Evolutionary conservation across 805 yeast species (phyloP).

Genomic region (Ogataea kodamae): DNA sequence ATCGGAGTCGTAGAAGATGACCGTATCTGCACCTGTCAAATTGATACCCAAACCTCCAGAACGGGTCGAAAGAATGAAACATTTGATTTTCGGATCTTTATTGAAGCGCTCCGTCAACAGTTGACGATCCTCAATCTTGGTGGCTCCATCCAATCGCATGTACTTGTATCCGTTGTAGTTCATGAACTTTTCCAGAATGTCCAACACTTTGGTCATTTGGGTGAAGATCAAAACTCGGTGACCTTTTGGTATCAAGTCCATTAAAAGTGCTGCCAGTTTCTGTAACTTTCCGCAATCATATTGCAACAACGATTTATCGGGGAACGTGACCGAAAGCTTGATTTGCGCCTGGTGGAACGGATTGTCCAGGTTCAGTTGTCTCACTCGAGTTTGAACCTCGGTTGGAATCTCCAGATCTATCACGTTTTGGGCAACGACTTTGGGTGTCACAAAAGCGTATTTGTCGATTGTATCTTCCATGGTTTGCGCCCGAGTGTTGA

Average conservation of each 20-base stretch:
- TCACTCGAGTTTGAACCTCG: constrained; percentile 29
- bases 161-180: constrained; percentile 93
- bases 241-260: constrained; percentile 76
- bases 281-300: constrained; percentile 98
- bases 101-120: constrained; percentile 90
- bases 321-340: constrained; percentile 88
- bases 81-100: constrained; percentile 79
- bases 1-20: constrained; percentile 89
- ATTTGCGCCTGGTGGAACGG: constrained; percentile 83
- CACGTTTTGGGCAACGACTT: constrained; percentile 74
- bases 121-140: constrained; percentile 96
- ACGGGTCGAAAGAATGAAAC: constrained; percentile 88
- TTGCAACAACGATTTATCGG: constrained; percentile 87
- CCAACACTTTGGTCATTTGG: constrained; percentile 96
- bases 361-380: constrained; percentile 33
- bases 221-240: constrained; percentile 95
- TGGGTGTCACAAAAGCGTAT: constrained; percentile 85
- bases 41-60: constrained; percentile 99
- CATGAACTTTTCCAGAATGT: constrained; percentile 86
- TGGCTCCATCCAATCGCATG: constrained; percentile 95
- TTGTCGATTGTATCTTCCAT: constrained; percentile 59
- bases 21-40: constrained; percentile 97
- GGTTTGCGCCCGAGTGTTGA: constrained; percentile 36
- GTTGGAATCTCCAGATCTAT: constrained; percentile 48
- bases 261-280: constrained; percentile 69